phyloP scores from a whole-genome alignment of 176 grass and related monocot genomes.

The Oryza nivara region DNA sequence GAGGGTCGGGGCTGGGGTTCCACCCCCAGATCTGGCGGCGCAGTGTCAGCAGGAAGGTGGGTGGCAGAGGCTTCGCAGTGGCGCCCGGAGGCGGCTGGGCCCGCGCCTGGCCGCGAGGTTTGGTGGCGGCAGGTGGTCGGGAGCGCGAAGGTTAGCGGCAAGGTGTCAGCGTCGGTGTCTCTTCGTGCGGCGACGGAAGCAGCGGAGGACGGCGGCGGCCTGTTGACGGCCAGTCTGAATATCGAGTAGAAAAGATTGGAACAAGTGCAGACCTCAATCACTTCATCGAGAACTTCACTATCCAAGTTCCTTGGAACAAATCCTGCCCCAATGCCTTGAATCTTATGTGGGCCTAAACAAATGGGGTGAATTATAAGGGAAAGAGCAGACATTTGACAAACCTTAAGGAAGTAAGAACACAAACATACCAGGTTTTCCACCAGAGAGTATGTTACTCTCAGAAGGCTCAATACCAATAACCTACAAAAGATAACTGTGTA shows the following conservation, averaged over 20 bases:
- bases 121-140: too few species aligned
- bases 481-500: constrained; percentile 42
- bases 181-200: too few species aligned
- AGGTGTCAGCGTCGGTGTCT: too few species aligned
- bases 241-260: constrained; percentile 8
- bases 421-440: constrained; percentile 89
- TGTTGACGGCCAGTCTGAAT: neutral
- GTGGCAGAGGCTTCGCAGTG: too few species aligned
- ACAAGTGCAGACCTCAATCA: constrained; percentile 65
- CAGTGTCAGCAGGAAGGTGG: too few species aligned
- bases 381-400: constrained; percentile 37
- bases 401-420: neutral
- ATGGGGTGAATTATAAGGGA: constrained; percentile 14
- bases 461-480: constrained; percentile 92
- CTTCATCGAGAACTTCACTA: constrained; percentile 77
- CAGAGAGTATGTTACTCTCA: constrained; percentile 94
- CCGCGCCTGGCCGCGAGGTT: too few species aligned
- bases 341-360: constrained; percentile 89
- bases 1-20: too few species aligned
- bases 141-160: too few species aligned
- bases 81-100: too few species aligned
- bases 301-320: constrained; percentile 94
- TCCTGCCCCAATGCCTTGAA: constrained; percentile 93
- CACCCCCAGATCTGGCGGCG: too few species aligned
- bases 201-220: too few species aligned